Base-by-base conservation (phyloP, 345 rosid species). In the Eucalyptus victrix region DNA sequence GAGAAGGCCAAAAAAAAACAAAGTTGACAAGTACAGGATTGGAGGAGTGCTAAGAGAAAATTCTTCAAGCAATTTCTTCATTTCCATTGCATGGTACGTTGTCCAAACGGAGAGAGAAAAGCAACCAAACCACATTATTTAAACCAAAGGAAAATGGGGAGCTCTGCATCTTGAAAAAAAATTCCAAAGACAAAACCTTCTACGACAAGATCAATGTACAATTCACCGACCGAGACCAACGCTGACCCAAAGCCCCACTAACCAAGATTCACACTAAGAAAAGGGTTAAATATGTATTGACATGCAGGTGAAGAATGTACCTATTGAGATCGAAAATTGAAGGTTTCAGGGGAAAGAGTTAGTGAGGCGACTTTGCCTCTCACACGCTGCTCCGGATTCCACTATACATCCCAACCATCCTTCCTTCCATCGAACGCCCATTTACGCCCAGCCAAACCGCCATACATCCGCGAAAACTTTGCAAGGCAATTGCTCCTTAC, bases 321-420 rank as follows among this genome's bases (percentile, higher is more conserved):
- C 62, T 86, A 86, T 19, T 21, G 45, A 72, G 26, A 72, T 72
- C 9, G 83, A 72, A 37, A 72, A 72, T 72, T 19, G 83, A 26
- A 12, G 28, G 83, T 72, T 19, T 37, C 83, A 19, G 26, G 42
- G 13, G 87, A 32, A 86, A 49, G 87, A 51, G 16, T 40, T 72
- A 18, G 16, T 9, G 19, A 49, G 87, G 40, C 18, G 42, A 51
- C 28, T 86, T 51, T 86, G 60, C 62, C 60, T 32, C 53, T 28
- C 32, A 26, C 23, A 86, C 87, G 11, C 54, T n/a, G 45, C 83
- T 72, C 45, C 26, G 26, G 14, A 72, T 72, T 72, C 83, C 42
- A 16, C 95, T 98, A 98, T 89, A 94, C 88, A 92, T 96, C 99
- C 99, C 99, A 98, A 44, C 99, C 97, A 85, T 97, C 99, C 92